These are phyloP conservation scores for Metarhizium guizhouense DNA, from an alignment of 2,329 filamentous ascomycete species.

Conservation along the genomic window DNA sequence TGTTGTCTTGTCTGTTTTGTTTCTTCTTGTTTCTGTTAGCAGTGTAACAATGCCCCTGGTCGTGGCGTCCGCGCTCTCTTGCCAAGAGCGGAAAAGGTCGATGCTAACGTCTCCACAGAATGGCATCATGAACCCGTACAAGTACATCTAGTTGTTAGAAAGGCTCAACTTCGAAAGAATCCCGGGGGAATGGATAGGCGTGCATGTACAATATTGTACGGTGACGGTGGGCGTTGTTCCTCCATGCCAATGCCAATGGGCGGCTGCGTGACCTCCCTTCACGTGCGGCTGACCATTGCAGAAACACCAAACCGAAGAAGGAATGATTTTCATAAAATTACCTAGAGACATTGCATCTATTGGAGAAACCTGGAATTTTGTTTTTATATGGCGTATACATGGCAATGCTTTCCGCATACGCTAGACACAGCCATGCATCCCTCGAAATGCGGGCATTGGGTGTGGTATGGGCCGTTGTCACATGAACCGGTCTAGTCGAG, in stretches of 20 bases:
- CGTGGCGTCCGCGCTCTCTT: background rate
- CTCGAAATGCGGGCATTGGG: background rate
- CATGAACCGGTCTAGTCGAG: background rate
- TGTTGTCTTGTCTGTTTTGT: background rate
- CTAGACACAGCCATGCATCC: background rate
- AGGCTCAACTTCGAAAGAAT: background rate
- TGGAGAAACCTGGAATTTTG: background rate
- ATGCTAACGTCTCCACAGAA: conserved; percentile 48
- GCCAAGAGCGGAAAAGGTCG: conserved; percentile 12
- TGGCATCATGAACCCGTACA: conserved; percentile 98
- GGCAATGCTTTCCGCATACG: background rate
- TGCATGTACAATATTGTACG: background rate
- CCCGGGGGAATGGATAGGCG: background rate
- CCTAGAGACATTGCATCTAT: background rate
- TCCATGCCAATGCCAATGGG: background rate
- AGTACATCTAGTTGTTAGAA: conserved; percentile 58
- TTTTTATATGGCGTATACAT: background rate
- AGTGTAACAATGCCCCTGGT: background rate
- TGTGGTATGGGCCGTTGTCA: background rate
- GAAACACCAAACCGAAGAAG: background rate
- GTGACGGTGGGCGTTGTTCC: background rate
- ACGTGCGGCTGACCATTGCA: background rate
- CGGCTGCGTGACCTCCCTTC: background rate
- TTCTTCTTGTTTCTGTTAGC: background rate
- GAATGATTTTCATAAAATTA: background rate